These are phyloP conservation scores for Taiozyma sp. DNA, from an alignment of 1,139 yeast genomes.

Conservation along the genomic window DNA sequence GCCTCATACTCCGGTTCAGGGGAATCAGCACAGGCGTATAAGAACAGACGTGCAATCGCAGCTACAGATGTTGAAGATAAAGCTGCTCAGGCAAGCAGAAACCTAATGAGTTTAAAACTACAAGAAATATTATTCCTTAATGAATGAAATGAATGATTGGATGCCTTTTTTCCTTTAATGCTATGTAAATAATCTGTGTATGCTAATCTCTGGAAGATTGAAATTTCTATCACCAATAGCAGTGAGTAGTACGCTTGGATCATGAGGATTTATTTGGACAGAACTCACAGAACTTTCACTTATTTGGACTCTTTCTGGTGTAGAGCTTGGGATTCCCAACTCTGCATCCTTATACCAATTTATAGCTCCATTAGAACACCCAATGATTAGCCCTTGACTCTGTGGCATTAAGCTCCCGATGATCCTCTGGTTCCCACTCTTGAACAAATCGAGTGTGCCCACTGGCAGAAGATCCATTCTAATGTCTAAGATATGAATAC, in stretches of 20 bases:
- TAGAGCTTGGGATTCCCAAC: constrained; percentile 17
- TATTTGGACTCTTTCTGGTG: constrained; percentile 2
- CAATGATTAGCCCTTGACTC: constrained; percentile 24
- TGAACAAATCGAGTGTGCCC: constrained; percentile 8
- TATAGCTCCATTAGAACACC: constrained; percentile 24
- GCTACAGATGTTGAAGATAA: constrained; percentile 3
- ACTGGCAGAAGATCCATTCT: constrained; percentile 26
- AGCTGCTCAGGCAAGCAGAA: constrained; percentile 23
- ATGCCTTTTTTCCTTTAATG: neutral
- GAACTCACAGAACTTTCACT: constrained; percentile 11
- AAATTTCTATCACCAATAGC: constrained; percentile 22
- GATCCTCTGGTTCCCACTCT: constrained; percentile 24
- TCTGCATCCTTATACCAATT: constrained; percentile 26
- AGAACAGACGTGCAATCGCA: neutral
- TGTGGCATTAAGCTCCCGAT: constrained; percentile 17
- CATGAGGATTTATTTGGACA: constrained; percentile 20
- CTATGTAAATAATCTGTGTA: neutral
- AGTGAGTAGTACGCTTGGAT: constrained; percentile 16
- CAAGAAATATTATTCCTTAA: constrained; percentile 27
- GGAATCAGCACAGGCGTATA: neutral
- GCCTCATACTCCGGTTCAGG: neutral
- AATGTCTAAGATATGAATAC: constrained; percentile 25
- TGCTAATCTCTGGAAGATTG: constrained; percentile 8
- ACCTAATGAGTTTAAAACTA: constrained; percentile 25
- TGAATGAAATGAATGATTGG: constrained; percentile 15